phyloP scores from a whole-genome alignment of 2,329 filamentous ascomycete genomes.

The Diaporthe batatas region DNA sequence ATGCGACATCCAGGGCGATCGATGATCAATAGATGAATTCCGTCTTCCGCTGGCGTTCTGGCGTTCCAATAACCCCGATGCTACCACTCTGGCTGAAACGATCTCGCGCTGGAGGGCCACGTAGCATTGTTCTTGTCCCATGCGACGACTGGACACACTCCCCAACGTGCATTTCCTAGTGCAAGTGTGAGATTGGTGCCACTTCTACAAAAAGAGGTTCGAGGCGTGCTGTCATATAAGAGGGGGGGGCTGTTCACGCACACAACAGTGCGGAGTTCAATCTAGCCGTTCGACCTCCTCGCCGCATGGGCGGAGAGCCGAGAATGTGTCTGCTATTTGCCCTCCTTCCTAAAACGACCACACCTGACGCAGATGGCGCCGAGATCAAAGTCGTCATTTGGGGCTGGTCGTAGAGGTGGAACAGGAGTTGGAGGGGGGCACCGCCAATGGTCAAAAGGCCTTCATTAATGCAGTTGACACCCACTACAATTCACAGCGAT shows the following conservation, averaged over 20 bases:
- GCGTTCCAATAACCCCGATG: background rate
- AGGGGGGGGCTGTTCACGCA: too few species aligned
- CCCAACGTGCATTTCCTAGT: too few species aligned
- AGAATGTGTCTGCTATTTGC: background rate
- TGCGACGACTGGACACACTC: background rate
- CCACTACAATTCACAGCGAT: too few species aligned
- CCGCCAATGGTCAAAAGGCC: background rate
- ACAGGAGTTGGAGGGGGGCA: background rate
- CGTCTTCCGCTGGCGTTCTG: too few species aligned
- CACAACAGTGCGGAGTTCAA: background rate
- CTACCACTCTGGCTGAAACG: background rate
- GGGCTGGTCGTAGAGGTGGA: background rate
- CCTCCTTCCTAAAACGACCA: conserved; percentile 18
- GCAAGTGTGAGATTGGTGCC: background rate
- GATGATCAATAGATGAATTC: background rate
- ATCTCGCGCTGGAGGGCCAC: background rate
- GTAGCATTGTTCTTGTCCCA: background rate
- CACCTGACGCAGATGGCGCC: conserved; percentile 3
- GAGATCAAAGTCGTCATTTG: background rate
- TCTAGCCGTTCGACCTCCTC: background rate
- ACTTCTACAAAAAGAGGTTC: background rate
- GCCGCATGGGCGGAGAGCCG: background rate
- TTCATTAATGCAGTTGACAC: background rate
- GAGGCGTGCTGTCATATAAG: background rate
- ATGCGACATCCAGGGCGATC: background rate